These are phyloP conservation scores for Microbotryum scabiosae DNA, from an alignment of 1,284 basidiomycete species.

Conservation along the genomic window DNA sequence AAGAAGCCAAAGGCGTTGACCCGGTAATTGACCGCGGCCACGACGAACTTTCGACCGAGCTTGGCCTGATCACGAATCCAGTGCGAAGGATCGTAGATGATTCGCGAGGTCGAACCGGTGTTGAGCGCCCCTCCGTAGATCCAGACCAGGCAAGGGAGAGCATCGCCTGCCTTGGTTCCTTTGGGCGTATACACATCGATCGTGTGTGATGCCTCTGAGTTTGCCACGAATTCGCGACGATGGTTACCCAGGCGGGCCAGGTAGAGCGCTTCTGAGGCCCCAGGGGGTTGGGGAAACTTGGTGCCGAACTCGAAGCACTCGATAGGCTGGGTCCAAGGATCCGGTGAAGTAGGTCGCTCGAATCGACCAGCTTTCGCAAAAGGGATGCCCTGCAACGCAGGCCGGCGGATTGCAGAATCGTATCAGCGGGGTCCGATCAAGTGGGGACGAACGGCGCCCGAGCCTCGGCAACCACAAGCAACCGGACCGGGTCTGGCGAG, in stretches of 20 bases:
- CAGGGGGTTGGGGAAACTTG: conserved; percentile 18
- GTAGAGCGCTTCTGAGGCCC: too few species aligned
- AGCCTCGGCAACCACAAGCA: neutral
- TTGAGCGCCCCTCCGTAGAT: conserved; percentile 23
- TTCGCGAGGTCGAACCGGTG: conserved; percentile 17
- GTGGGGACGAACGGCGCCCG: neutral
- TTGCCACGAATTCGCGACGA: conserved; percentile 5
- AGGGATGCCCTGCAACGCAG: conserved; percentile 13
- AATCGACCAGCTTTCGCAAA: conserved; percentile 19
- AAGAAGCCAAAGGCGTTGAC: conserved; percentile 26
- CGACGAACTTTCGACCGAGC: conserved; percentile 15
- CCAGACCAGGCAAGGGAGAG: conserved; percentile 22
- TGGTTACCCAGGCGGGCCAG: too few species aligned
- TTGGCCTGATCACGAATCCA: conserved; percentile 3
- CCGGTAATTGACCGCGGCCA: conserved; percentile 25
- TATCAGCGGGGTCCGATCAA: neutral
- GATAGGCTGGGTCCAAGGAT: conserved; percentile 1
- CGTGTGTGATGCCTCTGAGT: conserved; percentile 14
- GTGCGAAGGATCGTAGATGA: conserved; percentile 25
- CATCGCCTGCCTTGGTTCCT: conserved; percentile 6
- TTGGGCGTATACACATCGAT: conserved; percentile 22
- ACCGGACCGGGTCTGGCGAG: neutral
- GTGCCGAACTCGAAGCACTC: conserved; percentile 24
- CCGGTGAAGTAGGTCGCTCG: conserved; percentile 3
- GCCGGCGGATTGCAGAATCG: neutral